These are phyloP conservation scores for Suhomyces prunicola DNA, from an alignment of 805 yeast species.

Conservation along the genomic window DNA sequence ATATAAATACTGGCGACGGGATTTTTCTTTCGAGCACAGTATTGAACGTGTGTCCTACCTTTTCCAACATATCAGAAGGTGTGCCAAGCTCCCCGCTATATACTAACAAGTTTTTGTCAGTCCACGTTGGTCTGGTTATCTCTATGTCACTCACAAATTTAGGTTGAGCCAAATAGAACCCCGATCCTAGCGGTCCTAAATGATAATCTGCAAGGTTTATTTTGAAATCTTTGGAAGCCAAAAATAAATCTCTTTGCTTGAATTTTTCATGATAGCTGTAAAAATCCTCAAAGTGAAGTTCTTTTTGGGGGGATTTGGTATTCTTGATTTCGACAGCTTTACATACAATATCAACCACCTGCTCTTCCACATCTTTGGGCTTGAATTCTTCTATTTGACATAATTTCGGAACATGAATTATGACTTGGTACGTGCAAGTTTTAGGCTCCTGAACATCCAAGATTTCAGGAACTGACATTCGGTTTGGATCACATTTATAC, in stretches of 20 bases:
- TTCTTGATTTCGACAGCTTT: conserved; percentile 14
- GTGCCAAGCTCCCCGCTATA: conserved; percentile 17
- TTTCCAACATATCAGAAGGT: conserved; percentile 13
- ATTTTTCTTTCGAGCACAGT: conserved; percentile 22
- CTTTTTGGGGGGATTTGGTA: neutral
- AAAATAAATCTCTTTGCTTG: neutral
- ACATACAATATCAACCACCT: conserved; percentile 28
- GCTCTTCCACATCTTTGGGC: conserved; percentile 22
- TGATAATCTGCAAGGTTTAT: conserved; percentile 26
- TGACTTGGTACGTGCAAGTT: conserved; percentile 57
- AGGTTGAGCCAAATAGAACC: conserved; percentile 26
- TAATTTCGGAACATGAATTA: conserved; percentile 47
- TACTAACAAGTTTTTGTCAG: conserved; percentile 20
- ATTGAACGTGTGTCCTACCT: conserved; percentile 20
- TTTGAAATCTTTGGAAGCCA: conserved; percentile 7
- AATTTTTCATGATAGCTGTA: conserved; percentile 8
- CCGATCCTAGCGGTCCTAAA: conserved; percentile 27
- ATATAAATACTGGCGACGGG: conserved; percentile 21
- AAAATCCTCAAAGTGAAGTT: conserved; percentile 12
- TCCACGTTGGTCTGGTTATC: conserved; percentile 17
- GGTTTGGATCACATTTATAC: conserved; percentile 54
- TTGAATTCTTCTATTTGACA: conserved; percentile 41
- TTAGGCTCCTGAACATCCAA: conserved; percentile 48
- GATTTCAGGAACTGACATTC: conserved; percentile 40
- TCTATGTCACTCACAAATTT: conserved; percentile 11